phyloP scores from a whole-genome alignment of 805 yeast species.

The Osmozyma mogii region DNA sequence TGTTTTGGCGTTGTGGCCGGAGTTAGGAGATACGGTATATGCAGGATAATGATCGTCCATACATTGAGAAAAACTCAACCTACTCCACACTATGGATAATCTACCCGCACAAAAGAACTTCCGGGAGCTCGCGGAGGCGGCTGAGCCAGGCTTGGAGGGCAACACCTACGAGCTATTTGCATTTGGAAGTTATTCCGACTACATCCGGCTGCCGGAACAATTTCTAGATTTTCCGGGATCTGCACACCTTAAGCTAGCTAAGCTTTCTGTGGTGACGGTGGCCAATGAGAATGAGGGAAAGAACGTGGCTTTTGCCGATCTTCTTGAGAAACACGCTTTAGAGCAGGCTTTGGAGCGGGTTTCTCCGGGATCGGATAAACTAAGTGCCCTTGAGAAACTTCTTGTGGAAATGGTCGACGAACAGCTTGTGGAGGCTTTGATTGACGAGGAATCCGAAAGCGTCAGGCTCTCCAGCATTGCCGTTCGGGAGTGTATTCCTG shows the following conservation, averaged over 20 bases:
- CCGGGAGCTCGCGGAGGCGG: neutral
- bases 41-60: neutral
- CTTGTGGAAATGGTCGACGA: conserved; percentile 21
- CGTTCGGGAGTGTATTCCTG: conserved; percentile 24
- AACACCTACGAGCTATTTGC: conserved; percentile 32
- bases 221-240: no score
- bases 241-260: conserved; percentile 21
- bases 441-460: conserved; percentile 18
- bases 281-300: conserved; percentile 17
- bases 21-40: conserved; percentile 6
- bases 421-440: conserved; percentile 15
- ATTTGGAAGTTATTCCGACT: conserved; percentile 23
- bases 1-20: conserved; percentile 17
- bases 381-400: conserved; percentile 12
- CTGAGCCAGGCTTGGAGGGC: neutral
- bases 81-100: neutral
- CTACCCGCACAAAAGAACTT: neutral
- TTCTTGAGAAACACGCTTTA: conserved; percentile 14
- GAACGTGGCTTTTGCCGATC: conserved; percentile 9
- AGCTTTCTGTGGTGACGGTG: conserved; percentile 20
- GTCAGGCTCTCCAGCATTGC: conserved; percentile 12
- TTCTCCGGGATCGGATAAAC: conserved; percentile 2
- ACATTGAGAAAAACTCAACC: neutral
- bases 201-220: conserved; percentile 8
- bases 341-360: conserved; percentile 6